Base-by-base conservation (phyloP, 257 asterid species). In the Capsicum baccatum region DNA sequence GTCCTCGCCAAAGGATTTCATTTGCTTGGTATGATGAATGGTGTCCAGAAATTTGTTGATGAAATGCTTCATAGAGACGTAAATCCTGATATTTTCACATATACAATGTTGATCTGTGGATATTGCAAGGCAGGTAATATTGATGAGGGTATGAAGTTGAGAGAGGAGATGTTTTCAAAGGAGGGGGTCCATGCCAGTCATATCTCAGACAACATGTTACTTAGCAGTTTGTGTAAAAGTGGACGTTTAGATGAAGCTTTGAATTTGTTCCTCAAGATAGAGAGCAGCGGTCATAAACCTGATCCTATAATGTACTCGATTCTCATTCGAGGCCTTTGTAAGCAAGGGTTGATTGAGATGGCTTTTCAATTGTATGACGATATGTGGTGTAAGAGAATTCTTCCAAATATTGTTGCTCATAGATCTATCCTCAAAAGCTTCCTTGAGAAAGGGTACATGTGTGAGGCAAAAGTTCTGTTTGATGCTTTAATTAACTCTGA, bases 1-100 rank as follows among this genome's bases (percentile, higher is more conserved):
- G 91, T 88, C 86, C 92, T 95, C 42, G 90, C 92, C 48, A 93
- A 93, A 90, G 99, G 98, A 81, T 92, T 91, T 87, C 86, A 86
- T 83, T 88, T 87, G 37, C 91, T 92, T 88, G 95, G 96, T 82
- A 89, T 89, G 92, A 88, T 79, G 87, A 85, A 82, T 85, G 95
- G 86, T 81, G 88, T 84, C 21, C 85, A 87, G 93, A 83, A 79
- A 79, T 37, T 91, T 50, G 70, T 88, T 19, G 85, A 81, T 64
- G 88, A 70, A 79, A 84, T 88, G 85, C 83, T 91, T 57, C 80
- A 52, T 67, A 83, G 57, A 48, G 94, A 92, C 55, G 56, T 86
- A 8, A 83, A 80, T 80, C 95, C 89, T 59, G 90, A 91, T 85
- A 79, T 85, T 80, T 86, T 91, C 83, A 94, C 94, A 19, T 84